These are phyloP conservation scores for Crucibulum cyathiforme DNA, from an alignment of 1,284 basidiomycete species.

Conservation along the genomic window DNA sequence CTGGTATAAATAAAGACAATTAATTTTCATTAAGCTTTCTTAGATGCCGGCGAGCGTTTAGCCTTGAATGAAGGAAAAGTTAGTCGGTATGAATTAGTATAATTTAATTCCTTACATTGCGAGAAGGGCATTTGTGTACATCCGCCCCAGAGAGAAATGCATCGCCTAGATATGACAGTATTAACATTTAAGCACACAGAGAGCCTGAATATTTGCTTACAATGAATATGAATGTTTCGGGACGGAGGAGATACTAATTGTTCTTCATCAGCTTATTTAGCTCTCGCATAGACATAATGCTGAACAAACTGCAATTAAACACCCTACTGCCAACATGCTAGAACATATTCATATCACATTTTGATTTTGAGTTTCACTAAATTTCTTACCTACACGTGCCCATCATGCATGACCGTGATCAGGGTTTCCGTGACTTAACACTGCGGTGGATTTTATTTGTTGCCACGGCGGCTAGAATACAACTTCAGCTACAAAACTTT, in stretches of 20 bases:
- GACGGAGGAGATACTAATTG: not conserved
- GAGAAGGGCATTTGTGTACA: not conserved
- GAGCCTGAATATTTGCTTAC: not conserved
- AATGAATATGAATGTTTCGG: not conserved
- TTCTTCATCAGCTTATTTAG: not conserved
- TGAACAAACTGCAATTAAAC: not conserved
- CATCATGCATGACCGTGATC: too few relatives aligned
- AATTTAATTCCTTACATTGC: not conserved
- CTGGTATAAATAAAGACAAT: too few relatives aligned
- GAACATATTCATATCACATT: not conserved
- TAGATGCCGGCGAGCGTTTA: too few relatives aligned
- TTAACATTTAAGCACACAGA: not conserved
- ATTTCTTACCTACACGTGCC: too few relatives aligned
- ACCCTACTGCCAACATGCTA: not conserved
- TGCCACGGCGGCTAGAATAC: too few relatives aligned
- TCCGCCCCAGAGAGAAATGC: not conserved
- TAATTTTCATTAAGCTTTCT: too few relatives aligned
- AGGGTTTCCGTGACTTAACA: too few relatives aligned
- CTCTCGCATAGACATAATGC: not conserved
- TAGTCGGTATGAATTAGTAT: too few relatives aligned
- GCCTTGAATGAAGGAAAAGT: too few relatives aligned
- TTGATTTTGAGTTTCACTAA: too few relatives aligned
- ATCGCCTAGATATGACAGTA: not conserved
- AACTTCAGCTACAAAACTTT: too few relatives aligned
- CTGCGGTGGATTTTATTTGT: too few relatives aligned